A percentile compares a stretch with the other conserved stretches of the same genome.
These are phyloP conservation scores for Chytridium lagenaria DNA, from an alignment of 371 early-diverging fungal genomes.

Conservation along the genomic window DNA sequence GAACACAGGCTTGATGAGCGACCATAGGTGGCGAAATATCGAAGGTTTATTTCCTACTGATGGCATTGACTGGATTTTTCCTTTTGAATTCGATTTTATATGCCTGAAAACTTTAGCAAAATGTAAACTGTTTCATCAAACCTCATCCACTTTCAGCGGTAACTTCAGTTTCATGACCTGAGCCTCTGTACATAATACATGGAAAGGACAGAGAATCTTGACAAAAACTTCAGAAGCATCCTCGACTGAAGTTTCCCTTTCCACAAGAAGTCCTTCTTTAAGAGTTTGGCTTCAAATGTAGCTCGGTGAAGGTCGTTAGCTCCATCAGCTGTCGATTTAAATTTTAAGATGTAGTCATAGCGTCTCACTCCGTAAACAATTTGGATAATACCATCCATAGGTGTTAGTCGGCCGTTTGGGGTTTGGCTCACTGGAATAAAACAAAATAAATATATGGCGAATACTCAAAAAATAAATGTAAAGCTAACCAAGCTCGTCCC, in stretches of 20 bases:
- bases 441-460: neutral
- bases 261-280: slow-evolving; percentile 46
- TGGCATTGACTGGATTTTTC: neutral
- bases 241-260: slow-evolving; percentile 54
- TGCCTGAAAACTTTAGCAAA: neutral
- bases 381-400: slow-evolving; percentile 29
- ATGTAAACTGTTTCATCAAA: neutral
- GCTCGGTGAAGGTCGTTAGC: slow-evolving; percentile 3
- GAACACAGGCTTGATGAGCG: neutral
- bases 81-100: neutral
- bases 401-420: slow-evolving; percentile 4
- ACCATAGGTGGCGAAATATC: neutral
- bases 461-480: neutral
- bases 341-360: slow-evolving; percentile 35
- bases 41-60: neutral
- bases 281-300: slow-evolving; percentile 50
- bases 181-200: slow-evolving; percentile 59
- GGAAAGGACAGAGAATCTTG: slow-evolving; percentile 59
- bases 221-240: slow-evolving; percentile 51
- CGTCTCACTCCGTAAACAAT: slow-evolving; percentile 30
- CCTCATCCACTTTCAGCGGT: slow-evolving; percentile 39
- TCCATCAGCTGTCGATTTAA: neutral
- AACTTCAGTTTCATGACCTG: slow-evolving; percentile 57
- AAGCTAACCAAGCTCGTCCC: slow-evolving; percentile 27
- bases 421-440: neutral